These are phyloP conservation scores for Aspergillus cristatus DNA, from an alignment of 495 filamentous ascomycete genomes.

Conservation along the genomic window DNA sequence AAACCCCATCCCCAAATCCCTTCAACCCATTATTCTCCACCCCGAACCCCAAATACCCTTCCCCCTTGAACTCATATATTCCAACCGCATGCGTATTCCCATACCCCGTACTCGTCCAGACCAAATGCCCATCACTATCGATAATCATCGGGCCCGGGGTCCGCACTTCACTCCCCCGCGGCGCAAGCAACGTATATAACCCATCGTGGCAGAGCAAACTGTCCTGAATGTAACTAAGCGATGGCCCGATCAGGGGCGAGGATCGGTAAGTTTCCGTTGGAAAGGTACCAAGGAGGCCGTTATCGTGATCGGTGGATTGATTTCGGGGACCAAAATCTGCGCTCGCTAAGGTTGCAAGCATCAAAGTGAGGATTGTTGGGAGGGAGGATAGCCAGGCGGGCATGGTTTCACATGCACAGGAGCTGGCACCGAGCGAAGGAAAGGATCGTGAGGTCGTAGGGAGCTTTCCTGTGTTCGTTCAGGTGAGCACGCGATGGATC, in stretches of 20 bases:
- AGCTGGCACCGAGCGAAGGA: too few relatives aligned
- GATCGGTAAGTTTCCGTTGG: conserved; percentile 33
- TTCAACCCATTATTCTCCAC: conserved; percentile 36
- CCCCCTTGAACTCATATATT: conserved; percentile 29
- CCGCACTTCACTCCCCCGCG: conserved; percentile 27
- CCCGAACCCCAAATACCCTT: conserved; percentile 44
- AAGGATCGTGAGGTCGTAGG: too few relatives aligned
- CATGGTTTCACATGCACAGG: conserved; percentile 2
- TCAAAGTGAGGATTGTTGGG: conserved; percentile 1
- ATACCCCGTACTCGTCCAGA: conserved; percentile 29
- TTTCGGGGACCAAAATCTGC: conserved; percentile 8
- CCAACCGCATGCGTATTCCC: conserved; percentile 32
- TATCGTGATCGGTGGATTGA: conserved; percentile 16
- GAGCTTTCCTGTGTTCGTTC: too few relatives aligned
- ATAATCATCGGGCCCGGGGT: conserved; percentile 35
- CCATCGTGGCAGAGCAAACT: conserved; percentile 22
- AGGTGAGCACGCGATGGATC: too few relatives aligned
- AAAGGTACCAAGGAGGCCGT: conserved; percentile 26
- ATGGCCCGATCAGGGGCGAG: conserved; percentile 23
- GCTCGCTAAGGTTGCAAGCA: not conserved
- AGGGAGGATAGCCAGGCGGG: conserved; percentile 3
- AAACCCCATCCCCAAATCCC: conserved; percentile 38
- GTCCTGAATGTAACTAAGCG: conserved; percentile 25
- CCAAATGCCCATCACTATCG: conserved; percentile 31
- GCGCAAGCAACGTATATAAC: conserved; percentile 33